Evolutionary conservation across 2,329 filamentous ascomycete genomes (phyloP).

Genomic region (Myotisia sp.): DNA sequence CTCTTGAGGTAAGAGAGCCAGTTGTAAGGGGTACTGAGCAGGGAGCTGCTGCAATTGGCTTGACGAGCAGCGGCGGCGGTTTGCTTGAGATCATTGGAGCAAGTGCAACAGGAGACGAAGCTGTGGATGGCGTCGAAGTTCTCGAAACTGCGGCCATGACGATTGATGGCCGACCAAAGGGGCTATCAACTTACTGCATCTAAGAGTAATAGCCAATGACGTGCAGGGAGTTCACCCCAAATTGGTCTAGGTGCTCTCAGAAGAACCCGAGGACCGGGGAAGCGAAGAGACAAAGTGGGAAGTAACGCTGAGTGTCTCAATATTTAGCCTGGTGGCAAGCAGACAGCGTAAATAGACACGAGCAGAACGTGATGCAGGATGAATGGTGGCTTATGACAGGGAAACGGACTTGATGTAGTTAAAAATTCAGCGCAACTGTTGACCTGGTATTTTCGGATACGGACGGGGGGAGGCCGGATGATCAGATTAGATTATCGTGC

Average conservation of each 20-base stretch:
- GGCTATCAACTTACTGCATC: too few species aligned
- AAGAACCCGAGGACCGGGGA: too few species aligned
- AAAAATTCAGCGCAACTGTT: constrained; percentile 1
- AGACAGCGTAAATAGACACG: background rate
- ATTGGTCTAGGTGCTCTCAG: too few species aligned
- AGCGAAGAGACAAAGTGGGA: too few species aligned
- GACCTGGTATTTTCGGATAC: constrained; percentile 1
- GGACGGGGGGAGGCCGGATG: constrained; percentile 10
- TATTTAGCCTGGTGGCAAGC: constrained; percentile 1
- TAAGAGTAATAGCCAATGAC: too few species aligned
- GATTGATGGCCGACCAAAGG: constrained; percentile 4
- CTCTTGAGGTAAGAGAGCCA: constrained; percentile 56
- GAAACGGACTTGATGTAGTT: too few species aligned
- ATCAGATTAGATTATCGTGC: constrained; percentile 17
- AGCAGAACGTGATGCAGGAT: background rate
- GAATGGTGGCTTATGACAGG: background rate
- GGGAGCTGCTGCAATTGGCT: constrained; percentile 23
- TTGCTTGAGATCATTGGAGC: constrained; percentile 16
- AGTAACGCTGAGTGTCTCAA: too few species aligned
- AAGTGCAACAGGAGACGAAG: constrained; percentile 23
- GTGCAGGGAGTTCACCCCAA: too few species aligned
- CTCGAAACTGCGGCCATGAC: constrained; percentile 27
- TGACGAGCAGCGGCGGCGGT: constrained; percentile 23
- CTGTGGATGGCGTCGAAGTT: constrained; percentile 25
- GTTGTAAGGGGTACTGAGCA: constrained; percentile 27